Evolutionary conservation across 2,329 filamentous ascomycete genomes (phyloP).

Genomic region (Pseudovirgaria hyperparasitica): DNA sequence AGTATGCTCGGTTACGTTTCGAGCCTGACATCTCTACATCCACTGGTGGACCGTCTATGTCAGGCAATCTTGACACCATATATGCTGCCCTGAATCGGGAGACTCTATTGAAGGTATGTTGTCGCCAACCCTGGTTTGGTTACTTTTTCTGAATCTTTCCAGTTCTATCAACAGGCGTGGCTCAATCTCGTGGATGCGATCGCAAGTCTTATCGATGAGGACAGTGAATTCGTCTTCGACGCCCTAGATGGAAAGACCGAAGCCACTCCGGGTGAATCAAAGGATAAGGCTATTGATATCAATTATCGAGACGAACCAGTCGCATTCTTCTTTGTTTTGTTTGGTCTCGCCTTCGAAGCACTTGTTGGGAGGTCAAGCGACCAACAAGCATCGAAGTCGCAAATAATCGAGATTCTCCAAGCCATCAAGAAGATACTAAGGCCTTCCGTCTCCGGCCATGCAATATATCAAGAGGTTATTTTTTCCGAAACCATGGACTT

Average conservation of each 20-base stretch:
- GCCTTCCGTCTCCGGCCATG: conserved; percentile 87
- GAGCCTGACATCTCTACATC: conserved; percentile 96
- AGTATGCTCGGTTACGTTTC: conserved; percentile 86
- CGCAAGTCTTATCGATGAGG: conserved; percentile 90
- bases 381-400: conserved; percentile 57
- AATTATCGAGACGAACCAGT: conserved; percentile 97
- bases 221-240: conserved; percentile 95
- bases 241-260: conserved; percentile 72
- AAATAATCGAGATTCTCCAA: conserved; percentile 77
- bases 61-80: conserved; percentile 80
- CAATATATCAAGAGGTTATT: conserved; percentile 89
- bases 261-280: conserved; percentile 19
- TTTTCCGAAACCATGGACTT: conserved; percentile 97
- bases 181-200: conserved; percentile 94
- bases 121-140: background rate
- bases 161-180: conserved; percentile 96
- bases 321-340: conserved; percentile 97
- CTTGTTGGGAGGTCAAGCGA: conserved; percentile 69
- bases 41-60: conserved; percentile 65
- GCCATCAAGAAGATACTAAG: conserved; percentile 91
- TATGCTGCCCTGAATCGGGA: conserved; percentile 92
- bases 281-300: conserved; percentile 61
- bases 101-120: conserved; percentile 59
- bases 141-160: conserved; percentile 6
- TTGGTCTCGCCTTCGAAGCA: conserved; percentile 92